Base-by-base conservation (phyloP, 345 rosid genomes). In the Eucalyptus regnans region DNA sequence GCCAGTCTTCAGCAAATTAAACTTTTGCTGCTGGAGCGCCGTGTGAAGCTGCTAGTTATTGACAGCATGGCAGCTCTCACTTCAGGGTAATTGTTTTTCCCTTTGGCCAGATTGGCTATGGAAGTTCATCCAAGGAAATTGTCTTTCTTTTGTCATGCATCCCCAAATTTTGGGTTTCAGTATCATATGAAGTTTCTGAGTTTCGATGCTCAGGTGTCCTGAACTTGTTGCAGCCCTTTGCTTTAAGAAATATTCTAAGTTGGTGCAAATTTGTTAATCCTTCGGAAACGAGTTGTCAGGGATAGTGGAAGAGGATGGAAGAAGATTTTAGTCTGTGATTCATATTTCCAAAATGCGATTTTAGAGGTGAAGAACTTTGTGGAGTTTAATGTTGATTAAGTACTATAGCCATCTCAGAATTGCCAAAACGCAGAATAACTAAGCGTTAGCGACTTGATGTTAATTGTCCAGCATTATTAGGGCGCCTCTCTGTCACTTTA, bases 21-120 rank as follows among this genome's bases (percentile, higher is more conserved):
- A 93, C 92, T 93, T 71, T 96, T 94, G 84, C 91, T 97, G 86
- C 95, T 95, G 91, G 94, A 93, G 92, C 92, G 92, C 92, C 94
- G 93, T 90, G 97, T 96, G 92, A 95, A 95, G 95, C 91, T 97
- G 92, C 92, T 96, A 33, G 94, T 97, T 54, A 94, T 97, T 89
- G 99, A 97, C 90, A 95, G 99, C 94, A 96, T 96, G 97, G 94
- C 98, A 44, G 97, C 97, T 91, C 96, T 97, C 91, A 92, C 95
- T 91, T 94, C 97, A 79, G 98, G 96, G 99, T 96, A 87, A 27
- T 37, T 48, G 52, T 80, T 54, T 76, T 52, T 87, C 44, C 54
- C 68, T 51, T 41, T 33, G 71, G 41, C 56, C 52, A 50, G 48
- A 41, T 76, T 20, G 29, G 7, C 84, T 76, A 86, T 86, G 87